Evolutionary conservation across 768 basidiomycete genomes (phyloP), one percentile per base, ranked within the genome.

Genomic region (Termitomyces sp.): DNA sequence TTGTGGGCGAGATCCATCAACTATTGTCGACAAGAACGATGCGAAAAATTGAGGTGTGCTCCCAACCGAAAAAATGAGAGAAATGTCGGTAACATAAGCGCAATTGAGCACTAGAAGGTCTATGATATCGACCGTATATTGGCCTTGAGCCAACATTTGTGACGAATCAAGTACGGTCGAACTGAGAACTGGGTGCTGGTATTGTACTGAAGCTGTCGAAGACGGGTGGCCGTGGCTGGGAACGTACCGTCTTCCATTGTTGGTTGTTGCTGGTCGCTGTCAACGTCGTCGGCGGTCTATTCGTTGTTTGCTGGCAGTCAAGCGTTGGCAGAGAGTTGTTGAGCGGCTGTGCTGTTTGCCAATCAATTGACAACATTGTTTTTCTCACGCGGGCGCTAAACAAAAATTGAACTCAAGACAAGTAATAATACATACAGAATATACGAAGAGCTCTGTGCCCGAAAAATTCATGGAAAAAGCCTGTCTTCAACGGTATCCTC

Each of bases 191-290:
- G 61, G 62, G 61, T 60, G 62, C 66, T 68, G 71, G 58, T 62
- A 64, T 55, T 58, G 56, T 63, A 60, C 62, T 62, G 62, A 56
- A 56, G 47, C 54, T 60, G 57, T 63, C 59, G 61, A 45, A 58
- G 54, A 77, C 74, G 74, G 77, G 85, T 76, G 73, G 85, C 75
- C 78, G 86, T 77, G 75, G 84, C 76, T 87, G 87, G 80, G 70
- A 77, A 88, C 87, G 87, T 88, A 88, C 87, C 87, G 85, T 88
- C 77, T 77, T 80, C 78, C 78, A 80, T 79, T 66, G 62, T 66
- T 74, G 73, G 55, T 24, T 34, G 48, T 44, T 60, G 58, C 37
- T 57, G 36, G 54, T 63, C 41, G 59, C 42, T 46, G 57, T 51
- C 33, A 36, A 37, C 31, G 59, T 50, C 46, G 60, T 48, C 39